Base-by-base conservation (phyloP, 768 basidiomycete genomes). In the Lactarius hatsudake region DNA sequence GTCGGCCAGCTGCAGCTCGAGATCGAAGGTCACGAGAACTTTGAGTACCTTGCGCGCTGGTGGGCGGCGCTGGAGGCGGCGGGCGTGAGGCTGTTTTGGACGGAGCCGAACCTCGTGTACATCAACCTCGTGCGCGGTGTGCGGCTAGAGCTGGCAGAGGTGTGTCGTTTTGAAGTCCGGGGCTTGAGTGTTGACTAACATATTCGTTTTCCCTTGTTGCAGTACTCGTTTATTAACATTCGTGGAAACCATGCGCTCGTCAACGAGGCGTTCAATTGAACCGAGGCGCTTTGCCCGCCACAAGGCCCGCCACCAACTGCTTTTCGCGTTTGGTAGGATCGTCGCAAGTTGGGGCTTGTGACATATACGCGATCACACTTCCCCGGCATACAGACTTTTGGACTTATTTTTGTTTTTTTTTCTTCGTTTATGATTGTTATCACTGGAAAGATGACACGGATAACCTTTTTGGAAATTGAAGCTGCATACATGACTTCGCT, bases 1-100 rank as follows among this genome's bases (percentile, higher is more conserved):
- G 85, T 91, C 73, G 88, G 88, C 42, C 90, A 91, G 73, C 81
- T 91, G 17, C 86, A 87, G 71, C 78, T 91, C 20, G 88, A 90
- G 74, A 79, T 91, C 45, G 69, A 70, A 34, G 72, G 69, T 62
- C 73, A 66, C 40, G 71, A 58, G 69, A 75, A 73, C 51, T 87
- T 87, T 74, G 73, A 78, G 1, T 80, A 86, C 63, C 84, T 87
- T 73, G 74, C 86, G 20, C 72, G 72, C 30, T 91, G 87, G 87
- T 91, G 89, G 88, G 83, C 87, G 75, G 79, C 80, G 73, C 78
- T 91, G 36, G 89, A 91, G 76, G 79, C 77, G 10, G 86, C 85
- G 3, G 89, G 89, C 0, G 76, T 91, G 48, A 79, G 89, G 38
- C 87, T 89, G 3, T 91, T 91, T 78, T 88, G 84, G 81, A 84